Evolutionary conservation across 2,329 filamentous ascomycete species (phyloP), one percentile per base, ranked within the genome.

Genomic region (Byssoonygena ceratinophila): DNA sequence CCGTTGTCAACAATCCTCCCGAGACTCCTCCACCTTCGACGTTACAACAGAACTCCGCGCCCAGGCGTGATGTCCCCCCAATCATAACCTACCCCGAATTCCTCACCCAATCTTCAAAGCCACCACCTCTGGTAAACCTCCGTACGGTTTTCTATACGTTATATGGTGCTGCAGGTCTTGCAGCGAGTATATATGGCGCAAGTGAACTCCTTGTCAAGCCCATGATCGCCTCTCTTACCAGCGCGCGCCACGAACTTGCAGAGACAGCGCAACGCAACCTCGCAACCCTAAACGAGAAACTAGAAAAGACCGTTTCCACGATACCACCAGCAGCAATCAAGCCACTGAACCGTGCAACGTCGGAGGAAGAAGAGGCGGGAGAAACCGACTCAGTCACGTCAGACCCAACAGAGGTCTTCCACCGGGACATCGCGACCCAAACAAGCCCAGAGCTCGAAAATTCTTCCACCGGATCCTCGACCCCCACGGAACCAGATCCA

Each of bases 81-180:
- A 81, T 84, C 54, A 80, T 84, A 57, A 83, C 81, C 43, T 84
- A 84, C 60, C 80, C 80, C 3, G 80, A 84, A 63, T 83, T 83
- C 59, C 74, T 83, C 37, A 69, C 79, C 41, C 73, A 80, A 55
- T 71, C 78, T 8, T 70, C 74, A 56, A 79, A 79, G 57, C 78
- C 77, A 8, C 77, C 80, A 12, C 80, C 80, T 0, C 71, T 83
- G 16, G 75, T 83, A 29, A 81, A 79, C 5, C 72, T 79, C 46
- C 66, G 68, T n/a, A 74, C 74, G 31, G 67, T 83, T 3, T 61
- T 79, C 29, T 79, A 74, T 58, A 78, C 79, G 1, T 67, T 77
- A 51, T 83, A 83, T 57, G 69, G 74, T 18, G 71, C 78, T 9
- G 76, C 75, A 8, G 79, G 76, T 2, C 61, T 80, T 4, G 75